phyloP scores from a whole-genome alignment of 2,329 filamentous ascomycete genomes.

The Xylaria sp. region DNA sequence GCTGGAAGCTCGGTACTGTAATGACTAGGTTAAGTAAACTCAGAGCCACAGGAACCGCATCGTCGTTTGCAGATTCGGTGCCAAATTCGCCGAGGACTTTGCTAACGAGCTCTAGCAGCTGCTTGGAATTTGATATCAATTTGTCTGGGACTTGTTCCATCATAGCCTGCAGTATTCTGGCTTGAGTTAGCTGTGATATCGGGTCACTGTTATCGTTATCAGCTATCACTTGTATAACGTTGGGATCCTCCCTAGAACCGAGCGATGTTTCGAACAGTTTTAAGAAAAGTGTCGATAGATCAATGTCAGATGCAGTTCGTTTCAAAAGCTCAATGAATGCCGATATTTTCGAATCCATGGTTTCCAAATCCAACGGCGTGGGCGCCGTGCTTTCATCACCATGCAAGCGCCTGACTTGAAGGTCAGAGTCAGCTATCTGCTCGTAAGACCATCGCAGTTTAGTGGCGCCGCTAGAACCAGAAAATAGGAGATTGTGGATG shows the following conservation, averaged over 20 bases:
- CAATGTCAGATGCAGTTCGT: slow-evolving; percentile 63
- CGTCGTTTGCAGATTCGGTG: slow-evolving; percentile 57
- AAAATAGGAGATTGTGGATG: slow-evolving; percentile 65
- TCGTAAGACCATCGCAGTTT: slow-evolving; percentile 65
- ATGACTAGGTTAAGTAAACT: slow-evolving; percentile 71
- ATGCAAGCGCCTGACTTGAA: slow-evolving; percentile 61
- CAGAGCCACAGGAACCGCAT: slow-evolving; percentile 64
- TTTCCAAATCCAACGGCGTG: slow-evolving; percentile 54
- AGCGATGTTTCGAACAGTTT: slow-evolving; percentile 70
- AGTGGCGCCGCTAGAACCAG: slow-evolving; percentile 55
- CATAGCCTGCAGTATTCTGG: slow-evolving; percentile 73
- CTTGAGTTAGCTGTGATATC: slow-evolving; percentile 63
- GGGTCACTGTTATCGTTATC: slow-evolving; percentile 52
- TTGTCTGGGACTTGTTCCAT: slow-evolving; percentile 72
- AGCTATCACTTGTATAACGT: slow-evolving; percentile 47
- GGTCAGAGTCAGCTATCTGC: slow-evolving; percentile 56
- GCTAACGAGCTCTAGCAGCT: slow-evolving; percentile 71
- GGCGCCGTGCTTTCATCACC: slow-evolving; percentile 24
- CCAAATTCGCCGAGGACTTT: slow-evolving; percentile 66
- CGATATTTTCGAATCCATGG: slow-evolving; percentile 61
- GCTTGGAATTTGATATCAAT: slow-evolving; percentile 71
- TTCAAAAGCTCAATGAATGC: slow-evolving; percentile 63
- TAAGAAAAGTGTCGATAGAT: slow-evolving; percentile 71
- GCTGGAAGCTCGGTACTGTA: slow-evolving; percentile 67
- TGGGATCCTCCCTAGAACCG: slow-evolving; percentile 42